A percentile compares a stretch with the other conserved stretches of the same genome.
Conservation (phyloP, 257 asterid genomes). For the Przewalskia tangutica region DNA sequence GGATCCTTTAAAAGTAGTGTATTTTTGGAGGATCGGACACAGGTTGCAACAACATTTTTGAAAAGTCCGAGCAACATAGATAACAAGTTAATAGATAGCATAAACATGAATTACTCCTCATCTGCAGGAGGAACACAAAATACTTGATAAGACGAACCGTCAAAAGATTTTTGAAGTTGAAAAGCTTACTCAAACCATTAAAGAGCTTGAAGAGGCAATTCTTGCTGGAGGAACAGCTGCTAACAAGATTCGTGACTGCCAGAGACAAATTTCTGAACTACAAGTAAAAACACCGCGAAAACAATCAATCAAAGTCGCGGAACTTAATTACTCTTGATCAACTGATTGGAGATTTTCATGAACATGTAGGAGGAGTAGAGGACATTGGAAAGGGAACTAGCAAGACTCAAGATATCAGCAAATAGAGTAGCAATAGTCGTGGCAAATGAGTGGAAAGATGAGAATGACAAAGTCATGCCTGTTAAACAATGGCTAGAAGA, state of each 20-base stretch:
- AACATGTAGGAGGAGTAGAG: slow-evolving; percentile 67
- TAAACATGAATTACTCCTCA: not conserved
- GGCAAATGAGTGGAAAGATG: slow-evolving; percentile 97
- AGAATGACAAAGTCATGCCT: slow-evolving; percentile 83
- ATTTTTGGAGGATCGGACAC: not conserved
- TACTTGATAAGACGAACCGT: slow-evolving; percentile 66
- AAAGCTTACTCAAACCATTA: slow-evolving; percentile 70
- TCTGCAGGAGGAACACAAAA: slow-evolving; percentile 68
- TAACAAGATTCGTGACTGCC: slow-evolving; percentile 56
- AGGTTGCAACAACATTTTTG: not conserved
- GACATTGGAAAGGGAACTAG: slow-evolving; percentile 47
- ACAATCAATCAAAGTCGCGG: not conserved
- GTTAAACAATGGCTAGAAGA: slow-evolving; percentile 94
- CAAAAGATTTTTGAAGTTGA: slow-evolving; percentile 72
- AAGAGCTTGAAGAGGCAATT: slow-evolving; percentile 80
- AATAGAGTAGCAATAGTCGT: slow-evolving; percentile 63
- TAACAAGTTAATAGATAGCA: not conserved
- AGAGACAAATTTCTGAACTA: slow-evolving; percentile 56
- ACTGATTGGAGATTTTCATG: not conserved
- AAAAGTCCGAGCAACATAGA: not conserved
- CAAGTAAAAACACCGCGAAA: slow-evolving; percentile 26
- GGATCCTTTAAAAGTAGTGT: not conserved
- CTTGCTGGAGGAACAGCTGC: slow-evolving; percentile 86
- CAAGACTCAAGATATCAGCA: slow-evolving; percentile 75
- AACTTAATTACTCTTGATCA: not conserved